Evolutionary conservation across 2,329 filamentous ascomycete species (phyloP), one percentile per base, ranked within the genome.

Genomic region (Xylariomycetidae sp.): DNA sequence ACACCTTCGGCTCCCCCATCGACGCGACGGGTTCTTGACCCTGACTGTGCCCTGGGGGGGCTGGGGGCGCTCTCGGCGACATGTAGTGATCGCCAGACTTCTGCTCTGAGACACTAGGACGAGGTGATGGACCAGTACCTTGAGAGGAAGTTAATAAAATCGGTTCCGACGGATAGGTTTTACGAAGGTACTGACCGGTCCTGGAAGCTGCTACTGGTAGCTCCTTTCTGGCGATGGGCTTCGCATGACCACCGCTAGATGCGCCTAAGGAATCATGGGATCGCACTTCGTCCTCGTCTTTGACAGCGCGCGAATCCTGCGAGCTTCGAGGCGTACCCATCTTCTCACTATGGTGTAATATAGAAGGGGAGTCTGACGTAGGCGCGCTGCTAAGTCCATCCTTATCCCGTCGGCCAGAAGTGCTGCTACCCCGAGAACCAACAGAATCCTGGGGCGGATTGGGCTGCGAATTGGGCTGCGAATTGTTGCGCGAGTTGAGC

Each of bases 181-280:
- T 34, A 38, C 28, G 27, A 38, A 36, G 30, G 28, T n/a, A 55
- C 63, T 58, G 63, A 74, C 72, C 54, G 46, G 59, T 66, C 44
- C 65, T 66, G 16, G 61, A 49, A 15, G 58, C 54, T 13, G 50
- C 51, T 8, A 59, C 36, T 4, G 70, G 63, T 25, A 82, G 51
- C 29, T 89, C 84, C 54, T 87, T 89, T 47, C 82, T 71, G 9
- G 76, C 49, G 38, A 84, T 73, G 14, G 67, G 51, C 44, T 76
- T 79, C 56, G 42, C 58, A 52, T 51, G 52, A 33, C 56, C 53
- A 25, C 54, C 54, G 22, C 69, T 61, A 14, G 63, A 55, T 14
- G 58, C 54, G 4, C 59, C 57, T 8, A 64, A 65, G 25, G 69
- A 61, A 40, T 69, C 63, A 45, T 67, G 59, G 16, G 68, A 68